Percentiles rank a stretch among this genome's conserved stretches.
Evolutionary conservation across 352 stramenopile genomes (phyloP).

Genomic region (Lagenidium sp.): DNA sequence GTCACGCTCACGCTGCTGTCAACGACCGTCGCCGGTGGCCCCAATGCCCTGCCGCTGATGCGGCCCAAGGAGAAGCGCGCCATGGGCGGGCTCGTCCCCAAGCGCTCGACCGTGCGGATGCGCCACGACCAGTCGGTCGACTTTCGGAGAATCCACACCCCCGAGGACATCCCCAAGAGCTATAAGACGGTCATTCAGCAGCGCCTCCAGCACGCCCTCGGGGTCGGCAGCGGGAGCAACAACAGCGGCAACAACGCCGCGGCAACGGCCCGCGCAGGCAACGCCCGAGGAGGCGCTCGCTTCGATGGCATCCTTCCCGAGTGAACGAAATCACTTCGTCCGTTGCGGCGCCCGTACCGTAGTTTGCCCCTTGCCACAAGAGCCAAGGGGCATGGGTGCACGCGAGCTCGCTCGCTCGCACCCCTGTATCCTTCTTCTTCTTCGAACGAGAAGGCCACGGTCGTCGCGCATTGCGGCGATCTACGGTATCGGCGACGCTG

Average conservation of each 20-base stretch:
- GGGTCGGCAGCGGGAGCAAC: background rate
- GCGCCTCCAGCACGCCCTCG: constrained; percentile 2
- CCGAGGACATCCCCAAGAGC: constrained; percentile 64
- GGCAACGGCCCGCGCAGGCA: background rate
- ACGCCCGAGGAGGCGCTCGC: background rate
- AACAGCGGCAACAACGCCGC: constrained; percentile 1
- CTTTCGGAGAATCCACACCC: constrained; percentile 59
- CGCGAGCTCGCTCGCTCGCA: too few species aligned
- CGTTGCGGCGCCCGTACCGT: too few species aligned
- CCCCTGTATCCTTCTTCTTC: too few species aligned
- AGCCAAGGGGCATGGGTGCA: too few species aligned
- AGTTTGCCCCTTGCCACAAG: too few species aligned
- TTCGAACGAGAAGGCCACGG: too few species aligned
- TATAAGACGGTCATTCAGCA: constrained; percentile 53
- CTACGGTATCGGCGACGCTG: too few species aligned
- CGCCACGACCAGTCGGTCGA: constrained; percentile 58
- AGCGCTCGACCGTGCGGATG: constrained; percentile 49
- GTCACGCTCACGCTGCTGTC: constrained; percentile 11
- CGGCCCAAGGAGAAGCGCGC: constrained; percentile 37
- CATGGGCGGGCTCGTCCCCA: constrained; percentile 63
- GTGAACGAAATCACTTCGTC: too few species aligned
- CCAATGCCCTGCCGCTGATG: constrained; percentile 42
- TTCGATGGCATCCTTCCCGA: constrained; percentile 14
- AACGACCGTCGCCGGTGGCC: constrained; percentile 23
- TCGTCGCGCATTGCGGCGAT: too few species aligned